Evolutionary conservation across 352 stramenopile species (phyloP).

Genomic region (Globisporangium nunn): DNA sequence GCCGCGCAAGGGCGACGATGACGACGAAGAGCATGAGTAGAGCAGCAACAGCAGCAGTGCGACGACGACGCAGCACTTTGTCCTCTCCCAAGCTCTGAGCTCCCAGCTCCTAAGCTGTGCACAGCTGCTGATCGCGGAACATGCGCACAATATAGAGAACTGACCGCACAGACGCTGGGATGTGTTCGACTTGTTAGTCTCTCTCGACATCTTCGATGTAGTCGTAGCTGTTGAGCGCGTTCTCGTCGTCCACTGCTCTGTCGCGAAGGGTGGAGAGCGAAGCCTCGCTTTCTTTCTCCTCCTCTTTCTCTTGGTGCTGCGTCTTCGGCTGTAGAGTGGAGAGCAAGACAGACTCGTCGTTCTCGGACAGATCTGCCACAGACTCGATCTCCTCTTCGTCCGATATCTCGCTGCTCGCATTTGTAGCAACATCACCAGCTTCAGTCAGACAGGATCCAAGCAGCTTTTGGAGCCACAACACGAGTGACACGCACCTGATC

Average conservation of each 20-base stretch:
- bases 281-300: conserved; percentile 1
- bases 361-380: conserved; percentile 43
- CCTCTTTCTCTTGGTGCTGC: neutral
- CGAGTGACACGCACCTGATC: conserved; percentile 30
- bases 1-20: conserved; percentile 16
- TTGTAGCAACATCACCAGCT: neutral
- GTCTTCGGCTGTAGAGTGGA: conserved; percentile 3
- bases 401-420: conserved; percentile 9
- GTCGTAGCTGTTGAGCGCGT: conserved; percentile 77
- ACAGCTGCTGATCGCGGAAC: neutral
- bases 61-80: too few species aligned
- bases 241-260: conserved; percentile 40
- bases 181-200: conserved; percentile 12
- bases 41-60: neutral
- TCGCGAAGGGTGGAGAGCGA: conserved; percentile 18
- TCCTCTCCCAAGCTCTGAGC: neutral
- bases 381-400: conserved; percentile 22
- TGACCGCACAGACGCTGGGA: too few species aligned
- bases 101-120: neutral
- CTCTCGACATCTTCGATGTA: conserved; percentile 74
- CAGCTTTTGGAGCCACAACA: too few species aligned
- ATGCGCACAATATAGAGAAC: neutral
- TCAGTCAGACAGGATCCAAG: neutral
- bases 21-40: conserved; percentile 9
- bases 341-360: conserved; percentile 20